phyloP scores from a whole-genome alignment of 805 yeast genomes.

The Nakazawaea siamensis region DNA sequence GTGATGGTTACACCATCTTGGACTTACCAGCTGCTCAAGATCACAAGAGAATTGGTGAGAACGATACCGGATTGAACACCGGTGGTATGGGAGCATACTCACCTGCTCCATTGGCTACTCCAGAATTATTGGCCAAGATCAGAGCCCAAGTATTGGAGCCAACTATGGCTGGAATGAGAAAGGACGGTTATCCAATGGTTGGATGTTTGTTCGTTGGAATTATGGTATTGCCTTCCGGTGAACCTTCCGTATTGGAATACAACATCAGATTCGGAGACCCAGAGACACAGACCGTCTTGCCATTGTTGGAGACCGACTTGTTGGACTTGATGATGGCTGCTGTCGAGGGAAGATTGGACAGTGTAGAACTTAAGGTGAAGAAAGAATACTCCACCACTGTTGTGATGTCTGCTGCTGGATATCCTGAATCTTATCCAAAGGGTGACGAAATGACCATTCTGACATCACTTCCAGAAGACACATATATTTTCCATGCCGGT shows the following conservation, averaged over 20 bases:
- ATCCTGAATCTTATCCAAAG: constrained; percentile 80
- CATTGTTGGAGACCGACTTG: constrained; percentile 83
- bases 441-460: constrained; percentile 74
- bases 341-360: constrained; percentile 88
- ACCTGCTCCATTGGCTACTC: constrained; percentile 94
- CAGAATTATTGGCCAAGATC: constrained; percentile 59
- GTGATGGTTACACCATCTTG: constrained; percentile 88
- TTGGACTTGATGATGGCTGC: constrained; percentile 90
- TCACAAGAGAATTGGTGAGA: constrained; percentile 91
- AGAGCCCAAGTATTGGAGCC: constrained; percentile 76
- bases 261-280: constrained; percentile 99
- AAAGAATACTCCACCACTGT: constrained; percentile 77
- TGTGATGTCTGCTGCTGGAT: constrained; percentile 95
- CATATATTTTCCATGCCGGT: constrained; percentile 93
- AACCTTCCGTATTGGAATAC: constrained; percentile 90
- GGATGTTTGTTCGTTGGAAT: constrained; percentile 95
- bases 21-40: constrained; percentile 98
- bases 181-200: constrained; percentile 89
- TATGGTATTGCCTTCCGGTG: constrained; percentile 76
- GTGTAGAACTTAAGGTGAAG: constrained; percentile 53
- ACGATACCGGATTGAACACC: constrained; percentile 90
- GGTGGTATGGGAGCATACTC: constrained; percentile 99
- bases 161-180: constrained; percentile 92
- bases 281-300: constrained; percentile 94
- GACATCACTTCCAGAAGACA: constrained; percentile 39